Percentiles rank a stretch among this genome's conserved stretches.
These are phyloP conservation scores for Ampelocalamus luodianensis DNA, from an alignment of 176 grass and related monocot species.

Conservation along the genomic window DNA sequence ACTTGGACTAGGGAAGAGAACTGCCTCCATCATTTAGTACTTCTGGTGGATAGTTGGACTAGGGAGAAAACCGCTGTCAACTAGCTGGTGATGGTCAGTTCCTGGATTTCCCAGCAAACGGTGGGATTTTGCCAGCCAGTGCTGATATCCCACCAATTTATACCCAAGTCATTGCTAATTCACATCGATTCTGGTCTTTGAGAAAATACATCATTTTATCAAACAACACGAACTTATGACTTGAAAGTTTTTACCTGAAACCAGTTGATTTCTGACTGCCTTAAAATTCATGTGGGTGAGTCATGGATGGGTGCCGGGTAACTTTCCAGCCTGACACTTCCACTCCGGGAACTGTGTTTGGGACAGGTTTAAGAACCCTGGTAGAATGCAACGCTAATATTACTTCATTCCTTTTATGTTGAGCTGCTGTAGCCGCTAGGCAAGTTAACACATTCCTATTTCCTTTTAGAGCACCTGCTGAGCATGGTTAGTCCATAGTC, in stretches of 20 bases:
- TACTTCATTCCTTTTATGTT: slow-evolving; percentile 9
- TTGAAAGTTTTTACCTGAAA: slow-evolving; percentile 13
- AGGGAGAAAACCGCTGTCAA: background rate
- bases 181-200: background rate
- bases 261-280: background rate
- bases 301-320: background rate
- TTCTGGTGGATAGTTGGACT: background rate
- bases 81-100: slow-evolving; percentile 1
- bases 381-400: slow-evolving; percentile 1
- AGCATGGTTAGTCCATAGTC: slow-evolving; percentile 4
- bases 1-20: background rate
- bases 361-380: background rate
- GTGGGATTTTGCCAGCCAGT: background rate
- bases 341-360: slow-evolving; percentile 4
- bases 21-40: background rate
- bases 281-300: slow-evolving; percentile 4
- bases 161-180: background rate
- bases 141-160: slow-evolving; percentile 15
- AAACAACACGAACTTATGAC: background rate
- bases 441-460: slow-evolving; percentile 14
- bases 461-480: background rate
- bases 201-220: slow-evolving; percentile 24
- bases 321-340: background rate
- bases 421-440: background rate
- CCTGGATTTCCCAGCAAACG: background rate